These are phyloP conservation scores for Tarenaya hassleriana DNA, from an alignment of 345 rosid genomes.

Conservation along the genomic window DNA sequence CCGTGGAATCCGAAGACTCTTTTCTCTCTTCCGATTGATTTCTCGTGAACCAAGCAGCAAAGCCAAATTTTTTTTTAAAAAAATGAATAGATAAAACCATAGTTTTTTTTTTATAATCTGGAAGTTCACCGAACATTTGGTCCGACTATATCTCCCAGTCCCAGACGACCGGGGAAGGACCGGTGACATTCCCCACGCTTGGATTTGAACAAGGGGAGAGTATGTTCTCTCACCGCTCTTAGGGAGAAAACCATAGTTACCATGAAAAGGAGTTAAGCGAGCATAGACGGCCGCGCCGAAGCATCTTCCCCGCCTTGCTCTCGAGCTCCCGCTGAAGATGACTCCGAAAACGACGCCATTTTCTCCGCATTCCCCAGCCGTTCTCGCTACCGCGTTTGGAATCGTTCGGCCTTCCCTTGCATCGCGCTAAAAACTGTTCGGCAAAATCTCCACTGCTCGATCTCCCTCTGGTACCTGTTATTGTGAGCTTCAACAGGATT, in stretches of 20 bases:
- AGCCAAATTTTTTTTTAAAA: too few relatives aligned
- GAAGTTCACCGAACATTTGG: too few relatives aligned
- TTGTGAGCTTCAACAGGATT: conserved; percentile 39
- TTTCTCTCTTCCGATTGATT: background rate
- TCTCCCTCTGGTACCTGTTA: conserved; percentile 44
- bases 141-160: too few relatives aligned
- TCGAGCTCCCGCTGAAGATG: conserved; percentile 4
- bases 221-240: too few relatives aligned
- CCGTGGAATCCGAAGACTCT: too few relatives aligned
- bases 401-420: conserved; percentile 33
- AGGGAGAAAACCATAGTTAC: conserved; percentile 37
- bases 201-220: too few relatives aligned
- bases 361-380: conserved; percentile 6
- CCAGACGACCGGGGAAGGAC: too few relatives aligned
- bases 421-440: conserved; percentile 40
- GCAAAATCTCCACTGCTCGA: conserved; percentile 48
- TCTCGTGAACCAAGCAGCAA: background rate
- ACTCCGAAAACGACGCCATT: conserved; percentile 11
- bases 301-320: conserved; percentile 12
- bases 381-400: conserved; percentile 19
- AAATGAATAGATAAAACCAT: too few relatives aligned
- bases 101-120: too few relatives aligned
- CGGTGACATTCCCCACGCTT: too few relatives aligned
- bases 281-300: conserved; percentile 20
- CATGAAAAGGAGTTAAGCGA: conserved; percentile 52